phyloP scores from a whole-genome alignment of 768 basidiomycete genomes.

The Russula abietina region DNA sequence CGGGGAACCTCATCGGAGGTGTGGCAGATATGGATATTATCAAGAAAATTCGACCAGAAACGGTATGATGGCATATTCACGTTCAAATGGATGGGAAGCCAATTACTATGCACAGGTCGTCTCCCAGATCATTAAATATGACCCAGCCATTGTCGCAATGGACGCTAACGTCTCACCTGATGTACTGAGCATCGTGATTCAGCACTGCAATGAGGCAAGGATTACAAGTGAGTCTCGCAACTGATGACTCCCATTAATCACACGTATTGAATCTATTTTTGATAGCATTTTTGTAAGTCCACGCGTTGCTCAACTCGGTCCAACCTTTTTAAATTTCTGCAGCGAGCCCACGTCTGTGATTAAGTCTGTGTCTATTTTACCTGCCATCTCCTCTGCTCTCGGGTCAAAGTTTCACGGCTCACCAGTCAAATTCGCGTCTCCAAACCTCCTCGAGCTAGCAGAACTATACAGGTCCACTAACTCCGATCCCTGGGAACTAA shows the following conservation, averaged over 20 bases:
- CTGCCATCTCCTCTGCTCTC: constrained; percentile 45
- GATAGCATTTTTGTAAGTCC: constrained; percentile 72
- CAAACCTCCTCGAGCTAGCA: constrained; percentile 76
- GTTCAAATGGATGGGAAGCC: not conserved
- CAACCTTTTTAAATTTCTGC: constrained; percentile 6
- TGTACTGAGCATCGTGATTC: constrained; percentile 46
- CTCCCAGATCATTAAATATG: constrained; percentile 41
- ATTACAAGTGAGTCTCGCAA: constrained; percentile 47
- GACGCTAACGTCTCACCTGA: constrained; percentile 69
- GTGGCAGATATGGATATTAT: constrained; percentile 88
- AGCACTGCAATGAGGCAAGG: constrained; percentile 41
- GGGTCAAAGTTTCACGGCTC: constrained; percentile 30
- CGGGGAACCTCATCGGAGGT: constrained; percentile 72
- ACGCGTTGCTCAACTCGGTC: not conserved
- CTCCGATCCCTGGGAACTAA: constrained; percentile 43
- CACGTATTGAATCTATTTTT: not conserved
- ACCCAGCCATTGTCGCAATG: constrained; percentile 57
- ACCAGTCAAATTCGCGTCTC: constrained; percentile 69
- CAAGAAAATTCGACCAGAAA: constrained; percentile 40
- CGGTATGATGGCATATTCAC: constrained; percentile 35
- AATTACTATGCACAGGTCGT: constrained; percentile 41
- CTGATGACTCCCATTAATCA: not conserved
- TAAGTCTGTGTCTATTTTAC: constrained; percentile 69
- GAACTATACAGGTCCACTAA: constrained; percentile 49
- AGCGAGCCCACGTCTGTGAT: constrained; percentile 92